Evolutionary conservation across 192 early-diverging fungal genomes (phyloP).

Genomic region (Coemansia sp.): DNA sequence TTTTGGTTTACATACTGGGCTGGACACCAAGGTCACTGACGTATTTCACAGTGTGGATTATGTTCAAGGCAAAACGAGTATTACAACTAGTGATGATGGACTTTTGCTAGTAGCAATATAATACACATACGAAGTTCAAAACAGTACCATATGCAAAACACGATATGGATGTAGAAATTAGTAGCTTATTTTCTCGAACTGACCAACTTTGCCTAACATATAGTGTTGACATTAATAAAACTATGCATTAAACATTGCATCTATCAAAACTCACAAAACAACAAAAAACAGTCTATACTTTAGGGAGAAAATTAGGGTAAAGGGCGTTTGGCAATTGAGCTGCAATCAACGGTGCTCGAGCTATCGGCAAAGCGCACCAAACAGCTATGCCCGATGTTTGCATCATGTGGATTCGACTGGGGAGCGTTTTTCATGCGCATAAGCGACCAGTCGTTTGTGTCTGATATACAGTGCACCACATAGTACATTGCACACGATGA

Average conservation of each 20-base stretch:
- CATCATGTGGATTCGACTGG: neutral
- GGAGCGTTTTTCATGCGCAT: neutral
- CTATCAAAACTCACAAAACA: neutral
- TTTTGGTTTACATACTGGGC: too few species aligned
- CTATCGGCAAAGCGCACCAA: neutral
- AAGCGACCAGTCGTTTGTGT: constrained; percentile 30
- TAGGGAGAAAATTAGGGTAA: neutral
- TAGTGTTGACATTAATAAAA: too few species aligned
- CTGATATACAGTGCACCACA: constrained; percentile 16
- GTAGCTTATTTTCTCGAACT: too few species aligned
- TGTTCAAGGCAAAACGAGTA: too few species aligned
- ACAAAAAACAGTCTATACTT: neutral
- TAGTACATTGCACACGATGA: constrained; percentile 14
- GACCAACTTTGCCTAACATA: too few species aligned
- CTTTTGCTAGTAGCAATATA: too few species aligned
- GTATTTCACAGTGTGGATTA: too few species aligned
- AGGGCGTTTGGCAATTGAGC: constrained; percentile 11
- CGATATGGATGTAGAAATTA: too few species aligned
- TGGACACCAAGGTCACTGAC: too few species aligned
- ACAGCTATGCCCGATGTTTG: neutral
- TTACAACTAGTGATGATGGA: too few species aligned
- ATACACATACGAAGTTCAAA: too few species aligned
- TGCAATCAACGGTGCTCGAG: neutral
- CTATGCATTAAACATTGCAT: neutral
- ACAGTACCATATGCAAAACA: too few species aligned